Conservation (phyloP, 2,329 filamentous ascomycete genomes). For the Harringtonia lauricola region DNA sequence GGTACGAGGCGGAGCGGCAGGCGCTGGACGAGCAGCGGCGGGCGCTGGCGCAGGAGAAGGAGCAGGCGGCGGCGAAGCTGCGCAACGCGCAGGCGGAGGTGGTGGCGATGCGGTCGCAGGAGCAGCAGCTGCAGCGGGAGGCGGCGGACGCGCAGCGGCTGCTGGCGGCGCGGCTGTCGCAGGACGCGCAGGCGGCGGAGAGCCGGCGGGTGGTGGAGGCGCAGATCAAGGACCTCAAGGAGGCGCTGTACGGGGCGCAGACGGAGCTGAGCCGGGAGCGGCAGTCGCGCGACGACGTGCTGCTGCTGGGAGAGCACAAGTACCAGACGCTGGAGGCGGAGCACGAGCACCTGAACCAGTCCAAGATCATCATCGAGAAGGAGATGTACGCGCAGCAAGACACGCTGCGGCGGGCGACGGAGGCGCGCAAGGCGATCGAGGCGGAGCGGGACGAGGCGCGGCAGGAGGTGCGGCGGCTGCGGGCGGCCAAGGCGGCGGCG, state of each 20-base stretch:
- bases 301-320: constrained; percentile 83
- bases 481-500: constrained; percentile 71
- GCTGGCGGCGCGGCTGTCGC: constrained; percentile 77
- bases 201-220: constrained; percentile 74
- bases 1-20: constrained; percentile 69
- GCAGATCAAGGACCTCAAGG: constrained; percentile 80
- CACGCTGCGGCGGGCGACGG: constrained; percentile 72
- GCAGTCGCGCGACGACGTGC: constrained; percentile 88
- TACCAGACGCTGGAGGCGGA: constrained; percentile 73
- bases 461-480: constrained; percentile 68
- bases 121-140: constrained; percentile 76
- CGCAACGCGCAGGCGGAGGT: constrained; percentile 81
- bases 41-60: constrained; percentile 61
- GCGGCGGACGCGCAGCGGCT: constrained; percentile 78
- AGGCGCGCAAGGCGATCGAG: constrained; percentile 70
- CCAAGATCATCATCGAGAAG: constrained; percentile 96
- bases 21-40: constrained; percentile 70
- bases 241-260: constrained; percentile 73
- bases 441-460: constrained; percentile 84
- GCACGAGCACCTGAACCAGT: constrained; percentile 76
- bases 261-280: constrained; percentile 83
- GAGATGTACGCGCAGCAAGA: constrained; percentile 96
- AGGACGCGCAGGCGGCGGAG: constrained; percentile 75
- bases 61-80: constrained; percentile 63
- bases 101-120: constrained; percentile 75